phyloP scores from a whole-genome alignment of 1,284 basidiomycete species.

The Leccinum subatratum region DNA sequence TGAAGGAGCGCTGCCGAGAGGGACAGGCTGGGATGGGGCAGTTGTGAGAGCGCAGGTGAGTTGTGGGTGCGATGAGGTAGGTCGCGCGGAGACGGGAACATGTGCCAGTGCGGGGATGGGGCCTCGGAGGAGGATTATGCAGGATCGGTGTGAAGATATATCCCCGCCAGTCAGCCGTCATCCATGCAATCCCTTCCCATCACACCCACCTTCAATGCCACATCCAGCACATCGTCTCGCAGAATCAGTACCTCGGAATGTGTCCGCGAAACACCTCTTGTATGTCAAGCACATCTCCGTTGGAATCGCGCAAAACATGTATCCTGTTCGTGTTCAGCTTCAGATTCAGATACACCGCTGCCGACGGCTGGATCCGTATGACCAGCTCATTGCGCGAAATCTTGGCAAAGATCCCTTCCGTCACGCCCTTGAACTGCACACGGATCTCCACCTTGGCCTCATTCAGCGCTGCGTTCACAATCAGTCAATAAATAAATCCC shows the following conservation, averaged over 20 bases:
- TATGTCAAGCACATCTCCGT: slow-evolving; percentile 97
- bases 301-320: slow-evolving; percentile 83
- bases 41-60: slow-evolving; percentile 31
- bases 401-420: slow-evolving; percentile 91
- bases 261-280: slow-evolving; percentile 85
- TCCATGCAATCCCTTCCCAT: slow-evolving; percentile 6
- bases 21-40: slow-evolving; percentile 24
- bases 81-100: slow-evolving; percentile 23
- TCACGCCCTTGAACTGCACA: slow-evolving; percentile 95
- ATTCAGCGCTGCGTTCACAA: slow-evolving; percentile 66
- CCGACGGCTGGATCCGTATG: slow-evolving; percentile 90
- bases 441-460: slow-evolving; percentile 97
- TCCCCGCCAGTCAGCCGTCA: slow-evolving; percentile 11
- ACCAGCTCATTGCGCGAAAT: slow-evolving; percentile 94
- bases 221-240: slow-evolving; percentile 89
- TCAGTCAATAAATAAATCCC: slow-evolving; percentile 12
- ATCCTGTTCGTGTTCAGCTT: slow-evolving; percentile 94
- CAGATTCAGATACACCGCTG: slow-evolving; percentile 76
- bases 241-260: slow-evolving; percentile 90
- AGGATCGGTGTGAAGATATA: slow-evolving; percentile 93
- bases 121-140: slow-evolving; percentile 38
- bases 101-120: slow-evolving; percentile 36
- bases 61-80: slow-evolving; percentile 42
- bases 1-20: slow-evolving; percentile 15
- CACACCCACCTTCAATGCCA: slow-evolving; percentile 81